Conservation (phyloP, 1,284 basidiomycete genomes). For the Paramarasmius palmivorus region DNA sequence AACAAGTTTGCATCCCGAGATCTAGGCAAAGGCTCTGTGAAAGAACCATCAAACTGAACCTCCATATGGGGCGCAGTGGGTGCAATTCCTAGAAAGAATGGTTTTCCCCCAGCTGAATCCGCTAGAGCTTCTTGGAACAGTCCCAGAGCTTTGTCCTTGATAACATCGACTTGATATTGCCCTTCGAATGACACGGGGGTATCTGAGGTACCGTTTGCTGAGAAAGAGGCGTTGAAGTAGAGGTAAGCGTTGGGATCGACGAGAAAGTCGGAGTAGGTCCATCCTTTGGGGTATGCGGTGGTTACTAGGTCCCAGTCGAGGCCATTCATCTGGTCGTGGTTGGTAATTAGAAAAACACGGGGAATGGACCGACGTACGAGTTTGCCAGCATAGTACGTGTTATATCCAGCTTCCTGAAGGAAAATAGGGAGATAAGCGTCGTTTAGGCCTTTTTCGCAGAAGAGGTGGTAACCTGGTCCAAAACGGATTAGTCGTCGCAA, state of each 20-base stretch:
- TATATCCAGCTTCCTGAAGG: conserved; percentile 6
- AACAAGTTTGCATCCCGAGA: not conserved
- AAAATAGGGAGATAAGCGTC: not conserved
- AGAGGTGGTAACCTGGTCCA: conserved; percentile 4
- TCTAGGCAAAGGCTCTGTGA: conserved; percentile 4
- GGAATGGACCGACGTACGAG: not conserved
- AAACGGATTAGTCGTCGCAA: too few relatives aligned
- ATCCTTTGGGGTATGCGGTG: not conserved
- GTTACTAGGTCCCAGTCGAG: not conserved
- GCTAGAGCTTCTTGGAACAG: not conserved
- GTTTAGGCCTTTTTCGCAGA: conserved; percentile 6
- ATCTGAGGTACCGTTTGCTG: not conserved
- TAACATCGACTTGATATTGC: not conserved
- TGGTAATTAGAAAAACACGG: too few relatives aligned
- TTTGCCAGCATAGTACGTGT: conserved; percentile 8
- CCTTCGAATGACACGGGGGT: not conserved
- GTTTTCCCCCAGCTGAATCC: not conserved
- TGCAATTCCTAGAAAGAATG: conserved; percentile 6
- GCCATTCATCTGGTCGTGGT: conserved; percentile 11
- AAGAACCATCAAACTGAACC: not conserved
- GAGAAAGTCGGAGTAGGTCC: conserved; percentile 5
- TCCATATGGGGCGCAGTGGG: conserved; percentile 6
- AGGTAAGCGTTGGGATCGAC: conserved; percentile 4
- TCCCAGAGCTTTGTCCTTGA: conserved; percentile 1
- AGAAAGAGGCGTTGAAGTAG: conserved; percentile 6